A percentile compares a stretch with the other conserved stretches of the same genome.
Conservation (phyloP, 2,329 filamentous ascomycete genomes). For the Aureobasidium namibiae region DNA sequence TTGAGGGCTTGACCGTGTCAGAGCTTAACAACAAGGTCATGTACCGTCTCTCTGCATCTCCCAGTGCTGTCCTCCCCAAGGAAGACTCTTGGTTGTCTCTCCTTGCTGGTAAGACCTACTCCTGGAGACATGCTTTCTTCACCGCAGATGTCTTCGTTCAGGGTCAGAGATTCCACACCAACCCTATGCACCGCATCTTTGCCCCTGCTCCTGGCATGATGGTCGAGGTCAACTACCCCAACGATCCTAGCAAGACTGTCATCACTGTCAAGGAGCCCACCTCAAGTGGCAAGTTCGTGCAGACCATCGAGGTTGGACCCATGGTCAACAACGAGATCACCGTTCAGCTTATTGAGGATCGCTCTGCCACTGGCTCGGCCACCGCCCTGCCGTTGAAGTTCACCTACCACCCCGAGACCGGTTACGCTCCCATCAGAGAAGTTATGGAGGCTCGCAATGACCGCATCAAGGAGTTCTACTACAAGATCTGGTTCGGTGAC, state of each 20-base stretch:
- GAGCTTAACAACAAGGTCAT: constrained; percentile 72
- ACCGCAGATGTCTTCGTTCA: constrained; percentile 90
- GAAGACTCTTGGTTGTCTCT: constrained; percentile 80
- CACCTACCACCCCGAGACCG: constrained; percentile 87
- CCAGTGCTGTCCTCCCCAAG: constrained; percentile 66
- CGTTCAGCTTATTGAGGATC: constrained; percentile 87
- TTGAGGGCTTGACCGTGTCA: constrained; percentile 78
- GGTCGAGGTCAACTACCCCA: constrained; percentile 77
- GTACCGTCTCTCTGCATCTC: constrained; percentile 71
- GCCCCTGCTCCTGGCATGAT: constrained; percentile 77
- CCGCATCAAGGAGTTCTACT: constrained; percentile 99
- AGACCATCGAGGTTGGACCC: constrained; percentile 79
- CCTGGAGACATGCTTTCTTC: constrained; percentile 92
- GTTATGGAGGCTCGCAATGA: constrained; percentile 96
- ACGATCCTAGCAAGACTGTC: constrained; percentile 72
- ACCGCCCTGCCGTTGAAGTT: constrained; percentile 82
- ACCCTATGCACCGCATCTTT: constrained; percentile 88
- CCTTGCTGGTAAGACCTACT: constrained; percentile 75
- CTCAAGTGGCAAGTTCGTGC: constrained; percentile 74
- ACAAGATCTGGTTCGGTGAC: constrained; percentile 91
- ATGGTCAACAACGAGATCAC: constrained; percentile 69
- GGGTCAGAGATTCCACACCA: constrained; percentile 93
- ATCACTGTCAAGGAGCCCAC: constrained; percentile 85
- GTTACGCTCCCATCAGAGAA: constrained; percentile 94
- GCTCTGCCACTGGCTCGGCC: constrained; percentile 73